These are phyloP conservation scores for Zygosaccharomyces sapae DNA, from an alignment of 1,139 yeast species.

Conservation along the genomic window DNA sequence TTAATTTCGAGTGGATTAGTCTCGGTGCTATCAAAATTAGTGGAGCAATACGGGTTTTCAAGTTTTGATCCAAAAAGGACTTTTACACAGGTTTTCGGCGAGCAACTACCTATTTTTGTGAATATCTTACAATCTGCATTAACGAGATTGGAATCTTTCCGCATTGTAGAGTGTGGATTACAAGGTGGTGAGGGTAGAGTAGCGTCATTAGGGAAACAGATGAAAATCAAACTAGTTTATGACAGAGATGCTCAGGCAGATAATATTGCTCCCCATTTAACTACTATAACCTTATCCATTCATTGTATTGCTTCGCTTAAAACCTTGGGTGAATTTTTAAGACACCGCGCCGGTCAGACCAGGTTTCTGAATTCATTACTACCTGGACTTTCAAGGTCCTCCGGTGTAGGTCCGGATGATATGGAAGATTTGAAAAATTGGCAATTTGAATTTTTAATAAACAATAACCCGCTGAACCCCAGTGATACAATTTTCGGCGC, in stretches of 20 bases:
- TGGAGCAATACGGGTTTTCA: slow-evolving; percentile 26
- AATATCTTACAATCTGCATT: slow-evolving; percentile 68
- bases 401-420: slow-evolving; percentile 6
- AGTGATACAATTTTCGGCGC: slow-evolving; percentile 83
- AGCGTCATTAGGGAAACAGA: slow-evolving; percentile 67
- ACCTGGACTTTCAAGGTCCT: slow-evolving; percentile 19
- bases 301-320: slow-evolving; percentile 87
- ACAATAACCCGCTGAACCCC: slow-evolving; percentile 58
- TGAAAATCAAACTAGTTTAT: slow-evolving; percentile 50
- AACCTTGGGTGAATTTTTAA: slow-evolving; percentile 63
- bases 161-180: slow-evolving; percentile 57
- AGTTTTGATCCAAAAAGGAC: slow-evolving; percentile 24
- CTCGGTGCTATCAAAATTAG: slow-evolving; percentile 43
- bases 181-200: slow-evolving; percentile 41
- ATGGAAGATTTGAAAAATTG: slow-evolving; percentile 33
- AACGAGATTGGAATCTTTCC: slow-evolving; percentile 72
- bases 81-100: slow-evolving; percentile 48
- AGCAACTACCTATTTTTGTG: slow-evolving; percentile 43
- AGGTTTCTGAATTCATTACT: slow-evolving; percentile 24
- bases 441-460: slow-evolving; percentile 57
- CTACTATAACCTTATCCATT: slow-evolving; percentile 56
- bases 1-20: slow-evolving; percentile 66
- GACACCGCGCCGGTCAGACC: slow-evolving; percentile 37
- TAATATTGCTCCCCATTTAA: slow-evolving; percentile 37
- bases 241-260: slow-evolving; percentile 35